These are phyloP conservation scores for Cystofilobasidium bisporidii DNA, from an alignment of 768 basidiomycete genomes.

Conservation along the genomic window DNA sequence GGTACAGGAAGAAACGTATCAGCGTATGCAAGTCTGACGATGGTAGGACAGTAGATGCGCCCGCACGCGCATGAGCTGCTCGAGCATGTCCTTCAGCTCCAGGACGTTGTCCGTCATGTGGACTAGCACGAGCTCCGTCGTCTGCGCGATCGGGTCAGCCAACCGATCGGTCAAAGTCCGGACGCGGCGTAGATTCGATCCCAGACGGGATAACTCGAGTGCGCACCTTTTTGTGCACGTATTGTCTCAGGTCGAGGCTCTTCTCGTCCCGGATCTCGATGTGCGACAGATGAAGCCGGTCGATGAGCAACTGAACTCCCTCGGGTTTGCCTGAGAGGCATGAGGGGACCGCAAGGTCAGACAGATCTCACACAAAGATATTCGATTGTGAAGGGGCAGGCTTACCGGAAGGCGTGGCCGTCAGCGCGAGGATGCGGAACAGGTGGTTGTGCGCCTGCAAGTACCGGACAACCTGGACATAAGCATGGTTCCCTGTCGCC, in stretches of 20 bases:
- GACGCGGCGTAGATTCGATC: too few species aligned
- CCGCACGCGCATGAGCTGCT: slow-evolving; percentile 17
- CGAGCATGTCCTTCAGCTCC: slow-evolving; percentile 21
- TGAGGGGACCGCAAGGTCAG: too few species aligned
- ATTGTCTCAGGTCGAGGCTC: slow-evolving; percentile 73
- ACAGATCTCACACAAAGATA: too few species aligned
- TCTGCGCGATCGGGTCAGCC: too few species aligned
- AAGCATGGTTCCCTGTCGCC: slow-evolving; percentile 86
- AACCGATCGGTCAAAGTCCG: too few species aligned
- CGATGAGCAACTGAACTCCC: slow-evolving; percentile 81
- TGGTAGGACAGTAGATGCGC: too few species aligned
- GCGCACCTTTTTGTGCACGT: slow-evolving; percentile 74
- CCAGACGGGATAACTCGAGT: too few species aligned
- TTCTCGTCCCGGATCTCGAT: slow-evolving; percentile 91
- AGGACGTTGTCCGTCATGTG: slow-evolving; percentile 22
- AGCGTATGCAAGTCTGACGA: too few species aligned
- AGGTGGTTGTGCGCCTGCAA: slow-evolving; percentile 91
- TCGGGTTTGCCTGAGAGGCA: slow-evolving; percentile 52
- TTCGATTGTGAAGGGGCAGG: too few species aligned
- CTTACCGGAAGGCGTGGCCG: slow-evolving; percentile 62
- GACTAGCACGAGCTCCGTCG: slow-evolving; percentile 23
- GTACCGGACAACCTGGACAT: slow-evolving; percentile 74
- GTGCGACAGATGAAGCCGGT: slow-evolving; percentile 82
- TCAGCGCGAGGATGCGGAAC: slow-evolving; percentile 84
- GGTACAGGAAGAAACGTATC: too few species aligned